Evolutionary conservation across 2,329 filamentous ascomycete species (phyloP).

Genomic region (Hypoxylon sp.): DNA sequence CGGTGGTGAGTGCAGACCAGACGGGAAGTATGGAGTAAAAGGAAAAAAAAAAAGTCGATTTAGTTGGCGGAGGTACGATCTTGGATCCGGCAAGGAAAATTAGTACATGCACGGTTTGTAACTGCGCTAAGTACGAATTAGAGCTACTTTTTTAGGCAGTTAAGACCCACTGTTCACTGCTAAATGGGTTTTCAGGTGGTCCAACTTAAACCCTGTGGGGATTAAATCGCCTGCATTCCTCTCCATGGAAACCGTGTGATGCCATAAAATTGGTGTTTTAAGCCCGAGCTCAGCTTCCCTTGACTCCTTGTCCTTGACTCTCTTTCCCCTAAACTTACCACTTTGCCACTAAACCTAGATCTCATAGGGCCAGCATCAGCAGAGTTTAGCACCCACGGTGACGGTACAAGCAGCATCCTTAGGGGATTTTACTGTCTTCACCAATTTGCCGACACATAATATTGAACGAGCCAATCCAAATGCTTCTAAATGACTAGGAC

Average conservation of each 20-base stretch:
- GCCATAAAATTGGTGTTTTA: constrained; percentile 39
- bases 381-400: constrained; percentile 22
- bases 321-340: too few species aligned
- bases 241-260: constrained; percentile 47
- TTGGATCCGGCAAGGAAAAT: constrained; percentile 30
- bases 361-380: constrained; percentile 39
- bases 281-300: constrained; percentile 43
- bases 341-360: too few species aligned
- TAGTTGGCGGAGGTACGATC: constrained; percentile 13
- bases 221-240: constrained; percentile 47
- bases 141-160: too few species aligned
- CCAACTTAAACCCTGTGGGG: constrained; percentile 35
- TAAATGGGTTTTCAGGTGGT: too few species aligned
- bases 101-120: too few species aligned
- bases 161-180: too few species aligned
- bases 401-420: constrained; percentile 24
- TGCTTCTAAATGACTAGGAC: constrained; percentile 10
- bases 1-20: too few species aligned
- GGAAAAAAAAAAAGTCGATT: constrained; percentile 20
- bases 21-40: constrained; percentile 14
- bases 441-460: constrained; percentile 35
- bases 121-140: too few species aligned
- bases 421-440: constrained; percentile 21
- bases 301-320: too few species aligned
- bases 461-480: constrained; percentile 26